Evolutionary conservation across 176 grass and related monocot genomes (phyloP), one percentile per base, ranked within the genome.

Genomic region (Bothriochloa decipiens): DNA sequence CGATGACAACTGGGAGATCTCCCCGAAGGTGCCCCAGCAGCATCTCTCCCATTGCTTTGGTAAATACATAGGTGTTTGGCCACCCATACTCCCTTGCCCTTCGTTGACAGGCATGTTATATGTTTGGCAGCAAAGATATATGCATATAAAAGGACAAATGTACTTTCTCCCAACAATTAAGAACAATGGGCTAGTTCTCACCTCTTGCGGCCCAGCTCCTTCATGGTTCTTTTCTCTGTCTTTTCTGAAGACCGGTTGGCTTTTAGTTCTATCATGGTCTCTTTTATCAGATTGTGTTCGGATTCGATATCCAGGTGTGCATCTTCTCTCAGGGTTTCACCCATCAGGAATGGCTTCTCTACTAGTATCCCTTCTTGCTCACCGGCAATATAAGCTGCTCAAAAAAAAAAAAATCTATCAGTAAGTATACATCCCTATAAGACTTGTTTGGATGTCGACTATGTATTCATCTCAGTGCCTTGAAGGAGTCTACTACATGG

Each of bases 1-100:
- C 10, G 9, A 92, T 90, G 17, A 92, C 83, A 10, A 95, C 75
- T 0, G 93, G 88, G 47, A 92, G 11, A 14, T 92, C 76, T 23
- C 83, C 83, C 67, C 90, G 74, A 18, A 92, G 49, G 25, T 87
- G 82, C 4, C 90, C 85, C 27, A 92, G 70, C 41, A 92, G 8
- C 93, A 95, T 95, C 79, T 92, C 93, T 14, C 88, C 93, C 90
- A 92, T 89, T 37, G 93, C 93, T 70, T 95, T 95, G 77, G 90
- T 95, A 75, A 86, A 92, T 1, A 95, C 90, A 53, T 95, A 95
- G 26, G 93, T 95, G 58, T 95, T 95, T 43, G 90, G 88, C 93
- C 93, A 95, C 35, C 93, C 93, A 15, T 77, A 95, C 23, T 81
- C 52, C 40, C 85, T 83, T 18, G 92, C 90, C 58, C 92, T 95